Evolutionary conservation across 1,284 basidiomycete genomes (phyloP).

Genomic region (Pseudozyma sp.): DNA sequence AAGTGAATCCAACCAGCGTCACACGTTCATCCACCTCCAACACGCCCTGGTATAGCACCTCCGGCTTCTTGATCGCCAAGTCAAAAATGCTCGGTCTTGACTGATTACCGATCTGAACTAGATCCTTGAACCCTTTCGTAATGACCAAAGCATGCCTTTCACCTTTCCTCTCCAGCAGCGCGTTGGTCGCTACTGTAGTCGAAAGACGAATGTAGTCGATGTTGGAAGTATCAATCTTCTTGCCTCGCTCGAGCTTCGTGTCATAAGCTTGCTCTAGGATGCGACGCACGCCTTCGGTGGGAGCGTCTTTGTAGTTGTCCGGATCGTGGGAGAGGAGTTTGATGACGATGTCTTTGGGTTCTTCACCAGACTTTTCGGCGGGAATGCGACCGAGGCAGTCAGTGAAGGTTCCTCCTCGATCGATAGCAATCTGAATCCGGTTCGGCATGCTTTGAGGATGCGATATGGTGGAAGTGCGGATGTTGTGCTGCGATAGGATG

Average conservation of each 20-base stretch:
- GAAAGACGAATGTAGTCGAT: slow-evolving; percentile 93
- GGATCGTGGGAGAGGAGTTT: slow-evolving; percentile 71
- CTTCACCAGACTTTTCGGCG: slow-evolving; percentile 9
- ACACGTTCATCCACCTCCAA: slow-evolving; percentile 94
- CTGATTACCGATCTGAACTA: slow-evolving; percentile 91
- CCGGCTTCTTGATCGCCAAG: slow-evolving; percentile 73
- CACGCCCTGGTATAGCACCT: slow-evolving; percentile 82
- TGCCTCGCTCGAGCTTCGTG: slow-evolving; percentile 76
- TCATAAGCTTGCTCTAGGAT: slow-evolving; percentile 84
- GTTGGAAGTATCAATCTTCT: slow-evolving; percentile 80
- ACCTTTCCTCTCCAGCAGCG: slow-evolving; percentile 92
- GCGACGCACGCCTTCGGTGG: slow-evolving; percentile 92
- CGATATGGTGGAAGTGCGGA: not conserved
- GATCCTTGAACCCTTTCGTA: slow-evolving; percentile 90
- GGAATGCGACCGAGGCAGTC: slow-evolving; percentile 64
- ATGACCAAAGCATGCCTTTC: slow-evolving; percentile 90
- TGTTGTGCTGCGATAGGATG: not conserved
- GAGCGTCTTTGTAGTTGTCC: slow-evolving; percentile 90
- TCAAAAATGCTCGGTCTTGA: slow-evolving; percentile 80
- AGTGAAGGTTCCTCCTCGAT: slow-evolving; percentile 68
- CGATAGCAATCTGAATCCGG: slow-evolving; percentile 60
- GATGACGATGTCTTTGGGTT: slow-evolving; percentile 67
- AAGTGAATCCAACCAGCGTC: slow-evolving; percentile 90
- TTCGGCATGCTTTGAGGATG: slow-evolving; percentile 26
- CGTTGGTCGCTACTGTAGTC: slow-evolving; percentile 96